Conservation (phyloP, 2,329 filamentous ascomycete species). For the Escovopsis weberi region DNA sequence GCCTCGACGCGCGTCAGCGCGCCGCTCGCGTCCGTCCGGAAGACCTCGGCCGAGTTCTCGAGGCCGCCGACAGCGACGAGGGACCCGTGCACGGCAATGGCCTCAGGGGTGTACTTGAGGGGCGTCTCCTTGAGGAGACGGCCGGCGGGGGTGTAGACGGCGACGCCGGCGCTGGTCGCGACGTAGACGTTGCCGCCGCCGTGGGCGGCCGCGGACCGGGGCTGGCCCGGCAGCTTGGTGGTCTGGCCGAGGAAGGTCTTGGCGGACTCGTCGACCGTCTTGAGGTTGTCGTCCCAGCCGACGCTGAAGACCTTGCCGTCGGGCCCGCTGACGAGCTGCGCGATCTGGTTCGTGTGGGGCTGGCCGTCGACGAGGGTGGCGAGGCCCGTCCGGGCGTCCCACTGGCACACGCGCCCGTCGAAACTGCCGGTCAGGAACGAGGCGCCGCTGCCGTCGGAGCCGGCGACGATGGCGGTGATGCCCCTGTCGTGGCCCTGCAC, state of each 20-base stretch:
- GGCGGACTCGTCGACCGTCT: slow-evolving; percentile 59
- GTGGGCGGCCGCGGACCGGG: slow-evolving; percentile 51
- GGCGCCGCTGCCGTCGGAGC: slow-evolving; percentile 36
- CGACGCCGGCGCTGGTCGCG: slow-evolving; percentile 37
- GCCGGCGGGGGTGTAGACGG: slow-evolving; percentile 39
- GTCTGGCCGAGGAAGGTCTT: slow-evolving; percentile 60
- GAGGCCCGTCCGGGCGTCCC: slow-evolving; percentile 59
- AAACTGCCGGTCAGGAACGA: slow-evolving; percentile 83
- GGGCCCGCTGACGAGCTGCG: slow-evolving; percentile 48
- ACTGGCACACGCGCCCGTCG: slow-evolving; percentile 73
- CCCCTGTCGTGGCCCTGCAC: slow-evolving; percentile 85
- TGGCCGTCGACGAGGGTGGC: slow-evolving; percentile 65
- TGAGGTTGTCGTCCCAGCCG: slow-evolving; percentile 87
- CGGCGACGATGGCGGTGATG: slow-evolving; percentile 54
- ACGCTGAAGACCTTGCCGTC: slow-evolving; percentile 65
- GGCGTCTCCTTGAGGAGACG: slow-evolving; percentile 44
- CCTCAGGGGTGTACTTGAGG: slow-evolving; percentile 50
- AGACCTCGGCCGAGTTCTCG: slow-evolving; percentile 62
- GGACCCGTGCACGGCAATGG: slow-evolving; percentile 54
- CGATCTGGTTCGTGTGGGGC: slow-evolving; percentile 73
- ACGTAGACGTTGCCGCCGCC: slow-evolving; percentile 35
- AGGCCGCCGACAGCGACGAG: slow-evolving; percentile 64
- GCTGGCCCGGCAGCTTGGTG: slow-evolving; percentile 60
- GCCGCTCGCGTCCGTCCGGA: slow-evolving; percentile 35
- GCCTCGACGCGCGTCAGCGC: slow-evolving; percentile 34